A percentile compares a stretch with the other conserved stretches of the same genome.
phyloP scores from a whole-genome alignment of 225 moss, liverwort and hornwort species.

The Pseudoscleropodium purum region DNA sequence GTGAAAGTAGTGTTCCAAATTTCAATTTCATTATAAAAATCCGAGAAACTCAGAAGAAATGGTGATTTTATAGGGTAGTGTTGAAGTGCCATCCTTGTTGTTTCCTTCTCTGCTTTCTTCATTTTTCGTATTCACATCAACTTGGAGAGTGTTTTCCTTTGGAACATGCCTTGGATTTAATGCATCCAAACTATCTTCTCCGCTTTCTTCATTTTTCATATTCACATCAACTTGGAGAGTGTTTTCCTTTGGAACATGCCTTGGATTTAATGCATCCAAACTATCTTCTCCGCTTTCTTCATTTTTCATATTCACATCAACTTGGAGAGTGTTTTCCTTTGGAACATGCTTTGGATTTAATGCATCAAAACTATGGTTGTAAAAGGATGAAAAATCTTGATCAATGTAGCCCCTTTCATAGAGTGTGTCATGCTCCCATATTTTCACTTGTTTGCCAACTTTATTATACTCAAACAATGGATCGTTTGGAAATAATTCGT shows the following conservation, averaged over 20 bases:
- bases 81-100: rapidly evolving
- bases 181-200: not conserved
- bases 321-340: not conserved
- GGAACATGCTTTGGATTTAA: not conserved
- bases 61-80: not conserved
- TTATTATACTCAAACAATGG: not conserved
- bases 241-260: too few species aligned
- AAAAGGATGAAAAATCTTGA: not conserved
- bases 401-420: not conserved
- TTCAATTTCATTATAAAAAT: too few species aligned
- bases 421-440: too few species aligned
- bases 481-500: not conserved
- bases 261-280: too few species aligned
- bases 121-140: not conserved
- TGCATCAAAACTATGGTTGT: not conserved
- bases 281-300: not conserved
- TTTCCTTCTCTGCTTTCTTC: not conserved
- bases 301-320: not conserved
- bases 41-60: not conserved
- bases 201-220: too few species aligned
- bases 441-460: not conserved
- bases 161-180: not conserved
- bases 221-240: too few species aligned
- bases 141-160: not conserved
- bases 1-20: too few species aligned